Evolutionary conservation across 352 stramenopile genomes (phyloP).

Genomic region (Globisporangium cylindrosporum): DNA sequence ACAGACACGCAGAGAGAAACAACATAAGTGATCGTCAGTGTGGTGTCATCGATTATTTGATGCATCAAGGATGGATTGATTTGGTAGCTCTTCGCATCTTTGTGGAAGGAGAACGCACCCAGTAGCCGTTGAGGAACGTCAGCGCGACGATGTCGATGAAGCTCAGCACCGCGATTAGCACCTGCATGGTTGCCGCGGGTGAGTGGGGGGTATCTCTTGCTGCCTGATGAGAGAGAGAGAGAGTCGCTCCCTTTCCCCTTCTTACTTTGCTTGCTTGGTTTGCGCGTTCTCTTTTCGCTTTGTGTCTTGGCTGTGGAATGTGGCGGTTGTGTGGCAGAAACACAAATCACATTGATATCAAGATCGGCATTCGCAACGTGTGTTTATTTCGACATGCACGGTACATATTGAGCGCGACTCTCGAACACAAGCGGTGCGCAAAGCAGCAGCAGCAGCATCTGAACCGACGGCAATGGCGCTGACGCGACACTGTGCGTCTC

Average conservation of each 20-base stretch:
- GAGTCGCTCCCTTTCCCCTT: not conserved
- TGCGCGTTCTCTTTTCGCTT: not conserved
- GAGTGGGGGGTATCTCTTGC: not conserved
- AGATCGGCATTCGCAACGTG: no score
- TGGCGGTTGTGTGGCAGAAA: no score
- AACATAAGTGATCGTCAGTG: not conserved
- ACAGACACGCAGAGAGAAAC: slow-evolving; percentile 3
- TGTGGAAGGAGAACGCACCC: slow-evolving; percentile 38
- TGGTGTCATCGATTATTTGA: not conserved
- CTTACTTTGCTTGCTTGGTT: slow-evolving; percentile 6
- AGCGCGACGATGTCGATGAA: slow-evolving; percentile 84
- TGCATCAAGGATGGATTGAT: not conserved
- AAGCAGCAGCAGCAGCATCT: slow-evolving; percentile 4
- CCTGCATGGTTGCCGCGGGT: slow-evolving; percentile 42
- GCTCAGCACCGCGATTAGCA: slow-evolving; percentile 73
- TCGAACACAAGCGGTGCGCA: slow-evolving; percentile 9
- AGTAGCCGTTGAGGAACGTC: slow-evolving; percentile 88
- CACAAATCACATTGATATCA: no score
- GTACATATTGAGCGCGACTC: not conserved
- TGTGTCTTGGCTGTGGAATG: not conserved
- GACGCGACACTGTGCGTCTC: slow-evolving; percentile 51
- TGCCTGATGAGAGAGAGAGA: not conserved
- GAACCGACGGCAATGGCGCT: slow-evolving; percentile 31
- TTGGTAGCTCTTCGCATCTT: slow-evolving; percentile 9
- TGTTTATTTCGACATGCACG: no score